Conservation (phyloP, 345 rosid genomes). For the Aquilaria malaccensis region DNA sequence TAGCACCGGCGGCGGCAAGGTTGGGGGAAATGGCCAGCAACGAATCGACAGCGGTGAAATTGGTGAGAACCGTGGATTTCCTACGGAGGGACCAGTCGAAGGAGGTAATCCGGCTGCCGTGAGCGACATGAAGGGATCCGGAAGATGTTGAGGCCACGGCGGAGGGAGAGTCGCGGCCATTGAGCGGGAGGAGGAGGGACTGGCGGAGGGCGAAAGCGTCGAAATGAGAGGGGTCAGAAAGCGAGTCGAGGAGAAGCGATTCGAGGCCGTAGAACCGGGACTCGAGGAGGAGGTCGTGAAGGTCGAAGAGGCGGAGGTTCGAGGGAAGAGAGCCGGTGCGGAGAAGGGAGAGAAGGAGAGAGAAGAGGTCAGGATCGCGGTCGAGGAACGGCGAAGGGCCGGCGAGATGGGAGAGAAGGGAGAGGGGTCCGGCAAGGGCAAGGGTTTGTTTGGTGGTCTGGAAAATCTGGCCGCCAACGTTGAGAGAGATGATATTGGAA, state of each 20-base stretch:
- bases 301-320: constrained; percentile 48
- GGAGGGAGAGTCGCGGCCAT: constrained; percentile 73
- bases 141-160: constrained; percentile 43
- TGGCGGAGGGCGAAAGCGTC: constrained; percentile 71
- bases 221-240: constrained; percentile 60
- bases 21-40: constrained; percentile 51
- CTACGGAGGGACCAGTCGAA: constrained; percentile 79
- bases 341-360: constrained; percentile 64
- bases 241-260: constrained; percentile 41
- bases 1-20: constrained; percentile 75
- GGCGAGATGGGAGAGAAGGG: not conserved
- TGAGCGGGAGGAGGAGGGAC: constrained; percentile 41
- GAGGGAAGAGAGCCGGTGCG: constrained; percentile 80
- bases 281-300: constrained; percentile 73
- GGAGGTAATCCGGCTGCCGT: constrained; percentile 86
- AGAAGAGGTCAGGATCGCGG: constrained; percentile 81
- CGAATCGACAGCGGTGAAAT: constrained; percentile 83
- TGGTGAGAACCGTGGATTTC: constrained; percentile 67
- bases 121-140: constrained; percentile 72
- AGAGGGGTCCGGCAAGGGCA: constrained; percentile 44
- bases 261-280: constrained; percentile 67
- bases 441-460: constrained; percentile 81
- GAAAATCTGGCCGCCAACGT: constrained; percentile 72
- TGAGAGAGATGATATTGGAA: constrained; percentile 38
- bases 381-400: constrained; percentile 45